Percentiles rank a stretch among this genome's conserved stretches.
phyloP scores from a whole-genome alignment of 768 basidiomycete species.

The Trametes villosa region DNA sequence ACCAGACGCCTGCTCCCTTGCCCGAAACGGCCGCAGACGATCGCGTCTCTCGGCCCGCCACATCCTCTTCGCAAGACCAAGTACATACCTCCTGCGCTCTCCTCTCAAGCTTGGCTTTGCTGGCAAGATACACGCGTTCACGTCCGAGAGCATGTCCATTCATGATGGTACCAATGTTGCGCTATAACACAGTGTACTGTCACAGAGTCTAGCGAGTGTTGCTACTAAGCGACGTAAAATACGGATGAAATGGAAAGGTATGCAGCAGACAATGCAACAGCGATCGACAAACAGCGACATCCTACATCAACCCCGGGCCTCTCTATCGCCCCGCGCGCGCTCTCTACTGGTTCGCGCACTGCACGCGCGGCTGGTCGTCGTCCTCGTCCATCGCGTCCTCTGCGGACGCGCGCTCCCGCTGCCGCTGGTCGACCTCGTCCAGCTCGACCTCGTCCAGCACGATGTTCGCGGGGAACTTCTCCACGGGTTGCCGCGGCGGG shows the following conservation, averaged over 20 bases:
- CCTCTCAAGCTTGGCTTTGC: too few species aligned
- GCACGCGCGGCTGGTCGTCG: constrained; percentile 87
- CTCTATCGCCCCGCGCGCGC: background rate
- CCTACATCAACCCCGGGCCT: constrained; percentile 9
- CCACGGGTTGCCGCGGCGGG: constrained; percentile 71
- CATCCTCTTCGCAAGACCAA: too few species aligned
- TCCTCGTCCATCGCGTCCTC: constrained; percentile 92
- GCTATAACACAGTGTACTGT: constrained; percentile 23
- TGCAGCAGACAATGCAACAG: constrained; percentile 24
- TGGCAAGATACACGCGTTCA: background rate
- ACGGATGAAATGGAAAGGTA: constrained; percentile 17
- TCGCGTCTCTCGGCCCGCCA: too few species aligned
- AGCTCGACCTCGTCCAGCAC: constrained; percentile 84
- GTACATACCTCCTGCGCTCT: too few species aligned
- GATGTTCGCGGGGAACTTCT: constrained; percentile 68
- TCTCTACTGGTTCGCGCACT: constrained; percentile 88
- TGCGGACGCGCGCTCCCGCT: constrained; percentile 52
- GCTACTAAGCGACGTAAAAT: constrained; percentile 25
- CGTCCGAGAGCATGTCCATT: background rate
- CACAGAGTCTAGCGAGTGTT: constrained; percentile 23
- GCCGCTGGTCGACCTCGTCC: constrained; percentile 75
- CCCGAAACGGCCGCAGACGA: constrained; percentile 5
- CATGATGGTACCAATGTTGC: constrained; percentile 7
- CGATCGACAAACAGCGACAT: constrained; percentile 11
- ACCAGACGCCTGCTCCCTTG: background rate